Evolutionary conservation across 1,284 basidiomycete genomes (phyloP).

Genomic region (Tremellales sp.): DNA sequence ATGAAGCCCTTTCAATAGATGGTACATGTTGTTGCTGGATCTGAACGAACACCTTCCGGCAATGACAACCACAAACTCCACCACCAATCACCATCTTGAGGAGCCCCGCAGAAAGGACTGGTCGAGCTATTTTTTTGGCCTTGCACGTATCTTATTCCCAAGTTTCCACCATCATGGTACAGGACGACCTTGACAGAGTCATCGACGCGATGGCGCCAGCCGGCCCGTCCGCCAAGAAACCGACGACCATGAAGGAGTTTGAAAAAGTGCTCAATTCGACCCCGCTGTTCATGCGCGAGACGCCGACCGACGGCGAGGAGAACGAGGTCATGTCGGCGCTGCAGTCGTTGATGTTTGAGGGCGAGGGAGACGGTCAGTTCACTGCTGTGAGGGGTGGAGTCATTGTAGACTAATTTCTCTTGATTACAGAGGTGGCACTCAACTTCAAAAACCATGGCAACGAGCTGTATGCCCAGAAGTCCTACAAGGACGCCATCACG

Average conservation of each 20-base stretch:
- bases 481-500: conserved; percentile 77
- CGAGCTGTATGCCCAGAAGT: conserved; percentile 82
- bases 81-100: too few species aligned
- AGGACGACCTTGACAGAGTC: conserved; percentile 18
- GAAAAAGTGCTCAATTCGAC: conserved; percentile 41
- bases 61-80: too few species aligned
- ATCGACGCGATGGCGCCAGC: conserved; percentile 19
- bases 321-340: conserved; percentile 74
- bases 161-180: conserved; percentile 4
- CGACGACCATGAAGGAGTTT: conserved; percentile 31
- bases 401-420: neutral
- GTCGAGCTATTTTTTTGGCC: too few species aligned
- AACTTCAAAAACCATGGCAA: conserved; percentile 96
- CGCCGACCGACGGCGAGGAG: conserved; percentile 64
- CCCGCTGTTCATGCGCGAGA: conserved; percentile 88
- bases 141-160: too few species aligned
- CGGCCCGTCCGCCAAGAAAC: conserved; percentile 26
- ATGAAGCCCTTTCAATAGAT: conserved; percentile 82
- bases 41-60: too few species aligned
- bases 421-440: conserved; percentile 72
- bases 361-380: conserved; percentile 82
- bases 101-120: too few species aligned
- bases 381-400: neutral
- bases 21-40: conserved; percentile 60
- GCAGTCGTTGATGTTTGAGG: conserved; percentile 81